Percentiles rank a stretch among this genome's conserved stretches.
Conservation (phyloP, 2,329 filamentous ascomycete species). For the Hypoxylon sp. region DNA sequence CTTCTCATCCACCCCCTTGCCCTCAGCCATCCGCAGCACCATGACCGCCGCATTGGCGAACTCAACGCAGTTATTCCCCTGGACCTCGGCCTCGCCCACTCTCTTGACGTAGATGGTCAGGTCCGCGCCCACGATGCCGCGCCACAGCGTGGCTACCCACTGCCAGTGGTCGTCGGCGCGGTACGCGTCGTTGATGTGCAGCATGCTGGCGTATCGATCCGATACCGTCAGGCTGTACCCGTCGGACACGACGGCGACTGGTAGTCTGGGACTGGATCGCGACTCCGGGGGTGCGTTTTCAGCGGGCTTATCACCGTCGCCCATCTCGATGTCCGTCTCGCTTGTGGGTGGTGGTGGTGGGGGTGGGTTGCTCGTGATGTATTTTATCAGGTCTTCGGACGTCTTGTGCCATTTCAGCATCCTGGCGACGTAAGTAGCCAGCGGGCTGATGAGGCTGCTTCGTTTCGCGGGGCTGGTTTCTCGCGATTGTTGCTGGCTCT, state of each 20-base stretch:
- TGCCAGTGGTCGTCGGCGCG: constrained; percentile 93
- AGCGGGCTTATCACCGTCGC: constrained; percentile 11
- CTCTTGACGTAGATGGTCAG: constrained; percentile 77
- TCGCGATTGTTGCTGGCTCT: constrained; percentile 13
- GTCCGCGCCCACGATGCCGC: constrained; percentile 86
- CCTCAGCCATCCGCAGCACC: constrained; percentile 65
- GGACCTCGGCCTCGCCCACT: constrained; percentile 37
- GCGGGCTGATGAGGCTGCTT: constrained; percentile 56
- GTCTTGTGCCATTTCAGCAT: constrained; percentile 83
- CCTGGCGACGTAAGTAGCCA: constrained; percentile 75
- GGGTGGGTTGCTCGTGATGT: constrained; percentile 58
- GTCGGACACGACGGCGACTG: constrained; percentile 81
- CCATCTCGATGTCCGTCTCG: constrained; percentile 26
- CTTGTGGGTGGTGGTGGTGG: constrained; percentile 2
- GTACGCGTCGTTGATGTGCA: constrained; percentile 84
- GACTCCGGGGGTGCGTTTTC: constrained; percentile 21
- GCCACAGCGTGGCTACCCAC: constrained; percentile 96
- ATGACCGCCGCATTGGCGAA: constrained; percentile 69
- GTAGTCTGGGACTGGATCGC: constrained; percentile 59
- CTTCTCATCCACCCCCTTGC: constrained; percentile 73
- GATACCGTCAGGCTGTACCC: constrained; percentile 86
- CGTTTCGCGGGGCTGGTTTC: constrained; percentile 19
- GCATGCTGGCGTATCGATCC: constrained; percentile 79
- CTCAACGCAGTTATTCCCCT: constrained; percentile 66
- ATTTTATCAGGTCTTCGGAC: constrained; percentile 76